A percentile compares a stretch with the other conserved stretches of the same genome.
phyloP scores from a whole-genome alignment of 192 early-diverging fungal species.

The Martensiomyces pterosporus region DNA sequence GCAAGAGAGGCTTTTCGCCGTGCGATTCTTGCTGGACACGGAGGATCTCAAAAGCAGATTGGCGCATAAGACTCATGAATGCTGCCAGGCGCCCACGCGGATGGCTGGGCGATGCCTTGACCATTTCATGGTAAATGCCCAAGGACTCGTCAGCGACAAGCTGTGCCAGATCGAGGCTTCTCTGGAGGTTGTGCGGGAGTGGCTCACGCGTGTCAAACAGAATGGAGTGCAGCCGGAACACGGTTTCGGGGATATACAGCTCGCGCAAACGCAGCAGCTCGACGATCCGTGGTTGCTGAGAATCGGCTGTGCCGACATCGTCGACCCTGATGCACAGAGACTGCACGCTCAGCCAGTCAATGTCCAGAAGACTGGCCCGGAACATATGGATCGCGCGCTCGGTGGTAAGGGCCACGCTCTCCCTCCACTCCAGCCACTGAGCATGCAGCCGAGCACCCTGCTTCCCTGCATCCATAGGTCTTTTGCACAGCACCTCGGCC shows the following conservation, averaged over 20 bases:
- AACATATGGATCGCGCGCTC: slow-evolving; percentile 29
- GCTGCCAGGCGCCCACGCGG: slow-evolving; percentile 44
- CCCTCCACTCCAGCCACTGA: slow-evolving; percentile 40
- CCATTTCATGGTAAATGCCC: slow-evolving; percentile 47
- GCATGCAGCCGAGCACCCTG: slow-evolving; percentile 13
- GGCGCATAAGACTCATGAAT: slow-evolving; percentile 51
- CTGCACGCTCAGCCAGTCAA: slow-evolving; percentile 32
- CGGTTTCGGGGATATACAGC: slow-evolving; percentile 61
- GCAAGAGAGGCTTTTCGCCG: slow-evolving; percentile 28
- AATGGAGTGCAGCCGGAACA: slow-evolving; percentile 66
- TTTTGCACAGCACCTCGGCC: slow-evolving; percentile 38
- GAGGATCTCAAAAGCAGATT: slow-evolving; percentile 50
- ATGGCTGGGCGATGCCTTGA: slow-evolving; percentile 34
- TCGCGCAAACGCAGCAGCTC: slow-evolving; percentile 51
- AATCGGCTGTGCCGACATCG: too few relatives aligned
- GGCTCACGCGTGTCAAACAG: slow-evolving; percentile 60
- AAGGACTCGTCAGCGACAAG: slow-evolving; percentile 51
- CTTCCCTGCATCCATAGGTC: slow-evolving; percentile 8
- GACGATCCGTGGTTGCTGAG: slow-evolving; percentile 21
- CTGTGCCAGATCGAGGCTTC: slow-evolving; percentile 54
- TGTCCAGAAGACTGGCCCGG: slow-evolving; percentile 26
- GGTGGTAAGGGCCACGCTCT: slow-evolving; percentile 12
- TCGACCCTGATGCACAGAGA: slow-evolving; percentile 23
- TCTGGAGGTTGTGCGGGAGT: slow-evolving; percentile 50
- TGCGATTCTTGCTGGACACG: slow-evolving; percentile 35